Evolutionary conservation across 805 yeast species (phyloP).

Genomic region (Saturnispora dispora): DNA sequence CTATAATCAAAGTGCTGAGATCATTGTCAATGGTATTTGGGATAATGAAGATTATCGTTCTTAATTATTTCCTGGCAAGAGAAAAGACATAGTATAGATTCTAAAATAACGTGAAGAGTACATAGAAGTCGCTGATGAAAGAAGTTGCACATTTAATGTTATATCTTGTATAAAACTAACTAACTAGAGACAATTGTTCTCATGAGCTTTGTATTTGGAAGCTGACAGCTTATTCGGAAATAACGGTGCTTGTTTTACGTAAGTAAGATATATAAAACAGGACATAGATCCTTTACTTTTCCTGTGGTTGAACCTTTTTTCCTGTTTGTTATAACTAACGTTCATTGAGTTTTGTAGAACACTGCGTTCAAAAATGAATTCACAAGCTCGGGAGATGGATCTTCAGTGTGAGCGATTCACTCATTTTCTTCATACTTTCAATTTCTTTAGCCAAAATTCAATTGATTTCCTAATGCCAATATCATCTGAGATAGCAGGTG

Average conservation of each 20-base stretch:
- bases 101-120: not conserved
- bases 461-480: conserved; percentile 25
- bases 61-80: not conserved
- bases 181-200: not conserved
- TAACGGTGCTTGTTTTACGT: not conserved
- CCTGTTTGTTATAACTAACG: not conserved
- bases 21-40: conserved; percentile 52
- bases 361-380: not conserved
- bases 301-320: not conserved
- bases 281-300: not conserved
- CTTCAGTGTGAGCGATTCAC: conserved; percentile 4
- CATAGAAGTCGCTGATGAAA: not conserved
- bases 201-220: not conserved
- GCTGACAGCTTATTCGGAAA: conserved; percentile 1
- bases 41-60: conserved; percentile 18
- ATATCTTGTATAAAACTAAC: not conserved
- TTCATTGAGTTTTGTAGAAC: not conserved
- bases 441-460: conserved; percentile 5
- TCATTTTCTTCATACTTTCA: conserved; percentile 5
- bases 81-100: not conserved
- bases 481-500: conserved; percentile 33
- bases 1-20: conserved; percentile 66
- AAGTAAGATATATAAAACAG: not conserved
- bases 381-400: not conserved
- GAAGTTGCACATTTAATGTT: not conserved